These are phyloP conservation scores for Friedmanniomyces endolithicus DNA, from an alignment of 495 filamentous ascomycete species.

Conservation along the genomic window DNA sequence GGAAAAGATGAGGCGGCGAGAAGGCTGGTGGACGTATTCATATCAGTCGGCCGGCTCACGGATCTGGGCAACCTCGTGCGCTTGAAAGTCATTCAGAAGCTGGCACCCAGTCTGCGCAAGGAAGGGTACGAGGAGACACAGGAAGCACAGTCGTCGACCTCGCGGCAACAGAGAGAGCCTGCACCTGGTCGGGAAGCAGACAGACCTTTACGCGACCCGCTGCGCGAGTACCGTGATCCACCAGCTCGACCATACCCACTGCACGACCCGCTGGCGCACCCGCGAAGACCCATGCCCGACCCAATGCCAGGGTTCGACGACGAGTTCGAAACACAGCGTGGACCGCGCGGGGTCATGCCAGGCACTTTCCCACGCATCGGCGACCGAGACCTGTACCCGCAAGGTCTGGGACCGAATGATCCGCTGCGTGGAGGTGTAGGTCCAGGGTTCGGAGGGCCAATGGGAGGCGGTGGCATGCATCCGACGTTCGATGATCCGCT, in stretches of 20 bases:
- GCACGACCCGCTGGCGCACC: constrained; percentile 51
- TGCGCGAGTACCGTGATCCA: constrained; percentile 40
- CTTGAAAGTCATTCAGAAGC: constrained; percentile 64
- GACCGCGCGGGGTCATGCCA: constrained; percentile 39
- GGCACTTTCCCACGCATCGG: constrained; percentile 46
- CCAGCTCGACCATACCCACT: constrained; percentile 56
- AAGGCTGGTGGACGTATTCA: constrained; percentile 57
- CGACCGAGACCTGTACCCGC: constrained; percentile 75
- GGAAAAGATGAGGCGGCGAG: constrained; percentile 23
- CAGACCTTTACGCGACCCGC: constrained; percentile 36
- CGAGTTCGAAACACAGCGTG: constrained; percentile 72
- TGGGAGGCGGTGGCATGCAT: constrained; percentile 72
- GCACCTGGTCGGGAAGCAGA: constrained; percentile 27
- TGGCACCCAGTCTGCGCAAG: constrained; percentile 61
- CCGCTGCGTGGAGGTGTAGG: constrained; percentile 54
- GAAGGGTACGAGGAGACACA: constrained; percentile 56
- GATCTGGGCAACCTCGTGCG: constrained; percentile 61
- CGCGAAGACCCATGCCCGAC: constrained; percentile 50
- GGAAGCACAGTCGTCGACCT: constrained; percentile 16
- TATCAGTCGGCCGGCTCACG: constrained; percentile 50
- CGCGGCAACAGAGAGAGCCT: constrained; percentile 9
- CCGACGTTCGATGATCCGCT: constrained; percentile 89
- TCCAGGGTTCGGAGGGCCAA: constrained; percentile 35
- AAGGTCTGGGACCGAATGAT: constrained; percentile 73
- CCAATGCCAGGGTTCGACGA: constrained; percentile 86